Evolutionary conservation across 352 stramenopile genomes (phyloP), one percentile per base, ranked within the genome.

Genomic region (Phytophthora agathidicida): DNA sequence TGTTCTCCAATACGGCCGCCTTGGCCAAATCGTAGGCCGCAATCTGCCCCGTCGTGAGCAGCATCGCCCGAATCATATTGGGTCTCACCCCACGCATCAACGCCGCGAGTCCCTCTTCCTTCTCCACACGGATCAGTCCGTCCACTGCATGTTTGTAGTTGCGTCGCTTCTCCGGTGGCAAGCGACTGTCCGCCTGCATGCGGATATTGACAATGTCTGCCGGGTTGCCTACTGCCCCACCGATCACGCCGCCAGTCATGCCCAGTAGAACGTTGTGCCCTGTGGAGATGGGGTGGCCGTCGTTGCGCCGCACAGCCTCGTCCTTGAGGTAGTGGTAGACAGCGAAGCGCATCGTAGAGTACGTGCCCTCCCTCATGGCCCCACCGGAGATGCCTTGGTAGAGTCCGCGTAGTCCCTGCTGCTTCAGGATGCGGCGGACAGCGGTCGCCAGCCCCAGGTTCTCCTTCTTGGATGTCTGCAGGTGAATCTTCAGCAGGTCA

Each of bases 251-350:
- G 20, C 84, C 84, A 0, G 70, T 60, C 72, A 94, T 89, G 13
- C 82, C 83, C 17, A 94, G 66, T 16, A 79, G 28, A 7, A 92
- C 66, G 53, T 94, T 94, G 50, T 94, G 77, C 8, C 50, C 54
- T 1, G 83, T 90, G 11, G 80, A 80, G 63, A 94, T 88, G 3
- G 78, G 68, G 14, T 81, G 65, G 32, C 82, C 82, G 55, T 79
- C 58, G 50, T 92, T 92, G 35, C 73, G 66, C 20, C 73, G 75
- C 33, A 94, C 68, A 0, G 82, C 84, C 17, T 83, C 73, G 60
- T 94, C 82, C 62, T 94, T 94, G 39, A 94, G 81, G 36, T 82
- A 77, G 60, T 94, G 84, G 68, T 94, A 94, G 14, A 92, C 77
- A 17, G 82, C 84, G 53, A 94, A 94, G 30, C 84, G 84, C 72